Evolutionary conservation across 495 filamentous ascomycete genomes (phyloP).

Genomic region (Penicillium riverlandense): DNA sequence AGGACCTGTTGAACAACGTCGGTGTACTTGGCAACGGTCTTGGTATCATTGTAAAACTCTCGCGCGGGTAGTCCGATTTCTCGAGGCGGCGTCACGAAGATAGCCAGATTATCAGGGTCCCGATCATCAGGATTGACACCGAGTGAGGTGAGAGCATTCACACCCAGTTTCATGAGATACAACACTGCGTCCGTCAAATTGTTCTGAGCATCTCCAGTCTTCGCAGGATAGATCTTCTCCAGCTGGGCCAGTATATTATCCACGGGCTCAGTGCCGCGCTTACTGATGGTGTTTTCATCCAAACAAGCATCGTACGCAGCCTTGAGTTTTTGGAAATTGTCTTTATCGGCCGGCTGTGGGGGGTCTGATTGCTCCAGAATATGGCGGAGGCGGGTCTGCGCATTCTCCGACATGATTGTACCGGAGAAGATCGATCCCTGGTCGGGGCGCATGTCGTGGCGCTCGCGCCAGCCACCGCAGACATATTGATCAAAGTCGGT

Average conservation of each 20-base stretch:
- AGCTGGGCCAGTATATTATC: slow-evolving; percentile 43
- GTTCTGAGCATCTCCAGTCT: slow-evolving; percentile 25
- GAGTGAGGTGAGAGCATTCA: slow-evolving; percentile 40
- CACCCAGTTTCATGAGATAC: slow-evolving; percentile 45
- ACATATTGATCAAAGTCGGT: slow-evolving; percentile 61
- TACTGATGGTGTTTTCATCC: slow-evolving; percentile 46
- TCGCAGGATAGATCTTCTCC: slow-evolving; percentile 46
- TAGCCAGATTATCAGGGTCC: slow-evolving; percentile 56
- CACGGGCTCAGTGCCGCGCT: slow-evolving; percentile 48
- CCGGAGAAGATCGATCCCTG: slow-evolving; percentile 53
- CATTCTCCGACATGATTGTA: slow-evolving; percentile 53
- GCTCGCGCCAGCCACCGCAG: slow-evolving; percentile 59
- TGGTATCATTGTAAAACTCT: slow-evolving; percentile 56
- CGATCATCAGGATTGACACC: slow-evolving; percentile 51
- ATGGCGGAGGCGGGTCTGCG: slow-evolving; percentile 52
- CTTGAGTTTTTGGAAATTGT: slow-evolving; percentile 62
- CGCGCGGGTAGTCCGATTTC: slow-evolving; percentile 54
- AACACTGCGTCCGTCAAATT: slow-evolving; percentile 45
- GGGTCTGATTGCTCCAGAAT: slow-evolving; percentile 55
- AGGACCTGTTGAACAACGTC: slow-evolving; percentile 39
- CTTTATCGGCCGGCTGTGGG: slow-evolving; percentile 42
- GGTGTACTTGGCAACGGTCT: slow-evolving; percentile 46
- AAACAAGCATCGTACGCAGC: slow-evolving; percentile 58
- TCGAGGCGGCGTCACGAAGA: slow-evolving; percentile 45
- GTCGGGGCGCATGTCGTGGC: slow-evolving; percentile 61